Evolutionary conservation across 2,329 filamentous ascomycete species (phyloP).

Genomic region (Fusarium illudens): DNA sequence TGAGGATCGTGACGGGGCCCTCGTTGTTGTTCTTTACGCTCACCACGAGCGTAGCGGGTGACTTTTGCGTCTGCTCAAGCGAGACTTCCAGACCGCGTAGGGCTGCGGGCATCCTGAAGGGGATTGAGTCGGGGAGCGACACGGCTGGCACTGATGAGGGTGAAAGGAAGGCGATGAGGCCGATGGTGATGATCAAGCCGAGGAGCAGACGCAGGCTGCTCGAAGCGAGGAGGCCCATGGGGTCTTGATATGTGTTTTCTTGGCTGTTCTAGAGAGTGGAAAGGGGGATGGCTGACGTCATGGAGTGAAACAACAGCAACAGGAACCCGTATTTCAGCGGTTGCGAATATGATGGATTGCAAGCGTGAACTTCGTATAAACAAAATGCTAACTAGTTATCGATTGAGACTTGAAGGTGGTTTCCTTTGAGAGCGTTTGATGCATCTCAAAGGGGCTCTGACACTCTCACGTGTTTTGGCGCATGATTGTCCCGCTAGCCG

Average conservation of each 20-base stretch:
- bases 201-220: constrained; percentile 30
- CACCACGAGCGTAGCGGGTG: constrained; percentile 49
- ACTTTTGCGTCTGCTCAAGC: constrained; percentile 45
- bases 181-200: constrained; percentile 32
- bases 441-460: background rate
- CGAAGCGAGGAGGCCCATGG: constrained; percentile 34
- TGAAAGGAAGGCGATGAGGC: constrained; percentile 33
- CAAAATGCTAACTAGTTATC: background rate
- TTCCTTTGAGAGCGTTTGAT: background rate
- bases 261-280: background rate
- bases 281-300: background rate
- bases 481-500: background rate
- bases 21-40: constrained; percentile 52
- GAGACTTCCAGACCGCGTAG: constrained; percentile 45
- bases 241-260: background rate
- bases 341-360: background rate
- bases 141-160: constrained; percentile 8
- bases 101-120: constrained; percentile 26
- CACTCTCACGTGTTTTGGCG: background rate
- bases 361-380: background rate
- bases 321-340: background rate
- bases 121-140: constrained; percentile 11
- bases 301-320: background rate
- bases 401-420: background rate
- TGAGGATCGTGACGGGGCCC: constrained; percentile 51